These are phyloP conservation scores for Neonectria faginata DNA, from an alignment of 2,329 filamentous ascomycete genomes.

Conservation along the genomic window DNA sequence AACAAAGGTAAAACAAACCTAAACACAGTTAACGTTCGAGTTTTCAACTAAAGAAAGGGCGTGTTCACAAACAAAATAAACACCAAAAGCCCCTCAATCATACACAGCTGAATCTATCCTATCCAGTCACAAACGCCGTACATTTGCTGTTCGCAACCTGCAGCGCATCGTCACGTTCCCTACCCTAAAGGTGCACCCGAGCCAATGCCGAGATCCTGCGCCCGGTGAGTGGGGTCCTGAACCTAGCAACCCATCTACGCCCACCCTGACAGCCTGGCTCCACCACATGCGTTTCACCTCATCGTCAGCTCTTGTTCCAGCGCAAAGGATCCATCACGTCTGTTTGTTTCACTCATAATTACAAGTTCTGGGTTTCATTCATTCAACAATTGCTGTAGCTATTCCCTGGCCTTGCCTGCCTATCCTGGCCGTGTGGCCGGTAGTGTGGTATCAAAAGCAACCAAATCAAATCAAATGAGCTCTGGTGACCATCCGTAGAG, in stretches of 20 bases:
- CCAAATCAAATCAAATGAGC: slow-evolving; percentile 42
- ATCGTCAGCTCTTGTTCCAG: slow-evolving; percentile 9
- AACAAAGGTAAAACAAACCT: not conserved
- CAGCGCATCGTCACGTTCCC: not conserved
- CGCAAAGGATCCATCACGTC: slow-evolving; percentile 1
- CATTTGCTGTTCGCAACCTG: not conserved
- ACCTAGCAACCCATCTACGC: slow-evolving; percentile 1
- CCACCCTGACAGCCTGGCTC: not conserved
- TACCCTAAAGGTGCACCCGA: slow-evolving; percentile 17
- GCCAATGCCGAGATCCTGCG: slow-evolving; percentile 6
- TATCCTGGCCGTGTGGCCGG: slow-evolving; percentile 35
- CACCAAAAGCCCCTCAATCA: not conserved
- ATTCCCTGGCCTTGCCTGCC: slow-evolving; percentile 39
- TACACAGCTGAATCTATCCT: not conserved
- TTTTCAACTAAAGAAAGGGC: not conserved
- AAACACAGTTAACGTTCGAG: not conserved
- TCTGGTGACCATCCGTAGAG: slow-evolving; percentile 33
- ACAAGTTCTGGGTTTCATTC: slow-evolving; percentile 8
- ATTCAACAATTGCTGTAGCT: slow-evolving; percentile 37
- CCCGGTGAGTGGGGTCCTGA: slow-evolving; percentile 20
- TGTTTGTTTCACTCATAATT: slow-evolving; percentile 11
- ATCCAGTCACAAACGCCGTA: not conserved
- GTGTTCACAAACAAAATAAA: too few relatives aligned
- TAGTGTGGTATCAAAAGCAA: slow-evolving; percentile 45
- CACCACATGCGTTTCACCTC: slow-evolving; percentile 29